Evolutionary conservation across 768 basidiomycete species (phyloP).

Genomic region (Phlegmacium glaucopus): DNA sequence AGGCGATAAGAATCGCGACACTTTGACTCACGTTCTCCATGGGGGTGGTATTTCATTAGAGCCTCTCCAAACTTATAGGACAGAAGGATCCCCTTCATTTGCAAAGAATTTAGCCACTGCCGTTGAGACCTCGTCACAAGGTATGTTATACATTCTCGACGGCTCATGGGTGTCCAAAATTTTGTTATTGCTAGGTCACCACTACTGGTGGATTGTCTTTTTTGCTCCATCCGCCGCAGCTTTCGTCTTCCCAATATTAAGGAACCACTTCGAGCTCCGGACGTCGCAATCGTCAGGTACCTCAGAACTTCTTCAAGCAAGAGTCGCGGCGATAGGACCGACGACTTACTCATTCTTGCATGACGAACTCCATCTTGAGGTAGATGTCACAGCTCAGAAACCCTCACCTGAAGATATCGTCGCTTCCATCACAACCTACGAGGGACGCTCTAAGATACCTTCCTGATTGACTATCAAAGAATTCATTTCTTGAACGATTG

Average conservation of each 20-base stretch:
- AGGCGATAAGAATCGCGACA: constrained; percentile 85
- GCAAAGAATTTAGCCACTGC: constrained; percentile 35
- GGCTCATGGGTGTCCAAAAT: background rate
- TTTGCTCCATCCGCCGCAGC: constrained; percentile 75
- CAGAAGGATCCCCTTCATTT: constrained; percentile 53
- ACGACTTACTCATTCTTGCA: constrained; percentile 55
- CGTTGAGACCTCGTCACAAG: constrained; percentile 22
- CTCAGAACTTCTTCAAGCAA: constrained; percentile 14
- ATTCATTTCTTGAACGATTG: too few species aligned
- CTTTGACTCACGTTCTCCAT: constrained; percentile 47
- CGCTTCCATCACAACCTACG: constrained; percentile 21
- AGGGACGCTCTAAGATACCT: background rate
- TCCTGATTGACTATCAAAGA: too few species aligned
- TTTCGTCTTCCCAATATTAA: constrained; percentile 50
- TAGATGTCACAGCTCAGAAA: constrained; percentile 52
- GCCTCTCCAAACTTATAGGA: constrained; percentile 67
- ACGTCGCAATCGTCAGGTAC: background rate
- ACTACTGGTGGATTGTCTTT: constrained; percentile 65
- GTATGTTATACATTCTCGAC: constrained; percentile 8
- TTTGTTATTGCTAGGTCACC: constrained; percentile 10
- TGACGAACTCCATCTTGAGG: constrained; percentile 41
- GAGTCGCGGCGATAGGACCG: constrained; percentile 64
- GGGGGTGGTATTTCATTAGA: constrained; percentile 43
- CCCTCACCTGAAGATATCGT: constrained; percentile 56
- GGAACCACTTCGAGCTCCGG: constrained; percentile 40